Base-by-base conservation (phyloP, 129 eudicot genomes). In the Flaveria sonorensis region DNA sequence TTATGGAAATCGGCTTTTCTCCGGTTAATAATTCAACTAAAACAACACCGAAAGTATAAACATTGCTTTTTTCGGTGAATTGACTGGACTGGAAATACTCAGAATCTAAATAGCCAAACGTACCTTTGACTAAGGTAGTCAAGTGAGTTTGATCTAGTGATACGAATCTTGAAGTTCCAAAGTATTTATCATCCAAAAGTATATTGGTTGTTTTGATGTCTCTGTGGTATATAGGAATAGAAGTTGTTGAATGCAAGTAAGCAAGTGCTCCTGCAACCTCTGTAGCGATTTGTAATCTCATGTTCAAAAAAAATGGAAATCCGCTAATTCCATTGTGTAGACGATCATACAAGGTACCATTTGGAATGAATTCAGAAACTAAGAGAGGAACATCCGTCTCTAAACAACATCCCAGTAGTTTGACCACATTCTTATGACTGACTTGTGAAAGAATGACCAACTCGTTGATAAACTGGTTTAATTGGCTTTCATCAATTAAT, bases 181-280 rank as follows among this genome's bases (percentile, higher is more conserved):
- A 81, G 76, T 73, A 69, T 14, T 81, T 81, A 1, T 81, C 84
- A 68, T 81, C 84, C 80, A 81, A 73, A 42, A 80, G 83, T 73
- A 80, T 73, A 51, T 80, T 80, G 39, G 79, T 53, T 2, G 79
- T 52, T 28, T 81, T 81, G 16, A 81, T 56, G 36, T 81, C 80
- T 39, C 72, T 77, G 23, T 81, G 84, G 68, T 81, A 74, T 67
- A 81, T 68, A 56, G 76, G 80, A 24, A 69, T 16, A 3, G 71
- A 67, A 12, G 85, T 73, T 60, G 80, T 45, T 46, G 77, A 68
- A 65, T 69, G 81, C 30, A 75, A 36, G 80, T 68, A 81, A 40
- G 66, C 28, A 19, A 75, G 72, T 39, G 77, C 81, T 59, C 67
- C 73, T 69, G 81, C 85, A 69, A 68, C 75, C 74, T 81, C 81